Conservation (phyloP, 2,329 filamentous ascomycete genomes). For the Penicillium sp. region DNA sequence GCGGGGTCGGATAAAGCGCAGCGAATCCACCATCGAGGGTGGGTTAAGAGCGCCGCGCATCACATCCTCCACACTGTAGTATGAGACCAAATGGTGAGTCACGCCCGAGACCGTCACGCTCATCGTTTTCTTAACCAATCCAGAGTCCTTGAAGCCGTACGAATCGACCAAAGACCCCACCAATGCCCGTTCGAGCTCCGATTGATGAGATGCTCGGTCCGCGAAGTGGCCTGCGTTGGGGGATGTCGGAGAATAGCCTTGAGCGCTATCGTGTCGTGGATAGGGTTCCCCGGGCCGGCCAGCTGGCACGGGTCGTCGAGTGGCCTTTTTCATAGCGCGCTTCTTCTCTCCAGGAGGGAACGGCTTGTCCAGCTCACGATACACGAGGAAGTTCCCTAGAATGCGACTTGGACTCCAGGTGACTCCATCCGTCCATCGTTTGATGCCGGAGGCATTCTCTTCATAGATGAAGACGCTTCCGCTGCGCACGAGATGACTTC, state of each 20-base stretch:
- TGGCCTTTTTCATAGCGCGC: constrained; percentile 70
- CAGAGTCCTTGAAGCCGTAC: constrained; percentile 79
- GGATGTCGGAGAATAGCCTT: constrained; percentile 42
- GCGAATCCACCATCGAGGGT: constrained; percentile 56
- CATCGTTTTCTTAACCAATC: constrained; percentile 90
- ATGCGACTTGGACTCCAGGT: constrained; percentile 89
- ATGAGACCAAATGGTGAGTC: constrained; percentile 82
- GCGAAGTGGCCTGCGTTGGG: constrained; percentile 32
- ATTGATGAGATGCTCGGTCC: constrained; percentile 40
- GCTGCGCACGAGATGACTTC: constrained; percentile 72
- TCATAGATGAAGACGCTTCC: constrained; percentile 91
- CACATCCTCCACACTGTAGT: constrained; percentile 83
- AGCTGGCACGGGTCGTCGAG: constrained; percentile 43
- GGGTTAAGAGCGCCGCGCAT: constrained; percentile 58
- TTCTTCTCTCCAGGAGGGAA: constrained; percentile 85
- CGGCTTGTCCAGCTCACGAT: constrained; percentile 74
- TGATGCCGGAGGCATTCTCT: constrained; percentile 85
- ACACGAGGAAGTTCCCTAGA: constrained; percentile 79
- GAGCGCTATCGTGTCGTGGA: constrained; percentile 42
- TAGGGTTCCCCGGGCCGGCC: constrained; percentile 56
- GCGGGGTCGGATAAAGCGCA: constrained; percentile 56
- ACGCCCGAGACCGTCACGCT: constrained; percentile 72
- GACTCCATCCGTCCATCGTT: constrained; percentile 89
- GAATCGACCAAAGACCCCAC: constrained; percentile 86
- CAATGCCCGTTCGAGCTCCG: constrained; percentile 57